Evolutionary conservation across 2,329 filamentous ascomycete species (phyloP).

Genomic region (Stagonosporopsis cucurbitacearum): DNA sequence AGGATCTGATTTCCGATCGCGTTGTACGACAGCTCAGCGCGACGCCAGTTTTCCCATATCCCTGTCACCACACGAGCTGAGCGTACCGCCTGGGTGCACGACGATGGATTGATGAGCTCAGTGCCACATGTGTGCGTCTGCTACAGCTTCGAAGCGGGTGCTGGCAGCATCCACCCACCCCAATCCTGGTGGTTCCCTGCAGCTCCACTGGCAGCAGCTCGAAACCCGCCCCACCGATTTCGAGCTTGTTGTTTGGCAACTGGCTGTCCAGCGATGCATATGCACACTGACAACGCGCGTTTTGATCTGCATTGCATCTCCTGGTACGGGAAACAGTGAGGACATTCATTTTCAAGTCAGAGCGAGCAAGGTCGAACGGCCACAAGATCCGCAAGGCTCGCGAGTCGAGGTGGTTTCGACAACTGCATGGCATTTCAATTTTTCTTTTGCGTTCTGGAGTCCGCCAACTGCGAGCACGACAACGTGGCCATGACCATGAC

Average conservation of each 20-base stretch:
- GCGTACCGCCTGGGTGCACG: not conserved
- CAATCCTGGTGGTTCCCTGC: not conserved
- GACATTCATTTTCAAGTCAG: not conserved
- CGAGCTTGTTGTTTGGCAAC: not conserved
- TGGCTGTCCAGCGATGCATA: not conserved
- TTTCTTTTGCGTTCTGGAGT: conserved; percentile 14
- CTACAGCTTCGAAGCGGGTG: not conserved
- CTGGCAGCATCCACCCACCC: not conserved
- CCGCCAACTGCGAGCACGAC: not conserved
- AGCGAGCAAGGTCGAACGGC: not conserved
- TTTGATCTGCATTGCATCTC: not conserved
- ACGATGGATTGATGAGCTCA: not conserved
- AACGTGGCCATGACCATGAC: conserved; percentile 5
- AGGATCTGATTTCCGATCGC: conserved; percentile 6
- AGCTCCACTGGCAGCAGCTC: not conserved
- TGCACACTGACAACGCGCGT: not conserved
- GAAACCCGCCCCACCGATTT: not conserved
- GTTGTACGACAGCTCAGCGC: conserved; percentile 13
- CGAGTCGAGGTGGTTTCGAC: not conserved
- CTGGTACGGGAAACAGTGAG: not conserved
- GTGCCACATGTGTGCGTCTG: not conserved
- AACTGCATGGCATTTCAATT: not conserved
- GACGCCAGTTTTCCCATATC: not conserved
- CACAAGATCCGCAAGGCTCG: not conserved
- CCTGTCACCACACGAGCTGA: conserved; percentile 6